Base-by-base conservation (phyloP, 345 rosid species). In the Murraya koenigii region DNA sequence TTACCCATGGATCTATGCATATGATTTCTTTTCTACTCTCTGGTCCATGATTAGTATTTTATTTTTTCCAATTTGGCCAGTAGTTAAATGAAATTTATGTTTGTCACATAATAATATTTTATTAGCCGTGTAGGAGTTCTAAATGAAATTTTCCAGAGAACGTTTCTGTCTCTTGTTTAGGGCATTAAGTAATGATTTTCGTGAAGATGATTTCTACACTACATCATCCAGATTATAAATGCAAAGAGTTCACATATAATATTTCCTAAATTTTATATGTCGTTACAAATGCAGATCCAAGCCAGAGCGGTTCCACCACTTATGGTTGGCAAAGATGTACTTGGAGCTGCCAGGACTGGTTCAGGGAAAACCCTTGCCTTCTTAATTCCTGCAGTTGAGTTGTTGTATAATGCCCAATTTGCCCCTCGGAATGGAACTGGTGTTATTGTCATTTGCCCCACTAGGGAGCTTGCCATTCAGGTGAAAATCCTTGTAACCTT, bases 391-490 rank as follows among this genome's bases (percentile, higher is more conserved):
- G 98, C 98, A 36, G 89, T 91, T 3, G 99, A 96, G 85, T 85
- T 94, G 89, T 81, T 96, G 64, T 85, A 80, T 78, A 90, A 89
- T 79, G 87, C 87, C 66, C 88, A 23, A 56, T 96, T 94, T 35
- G 32, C 89, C 71, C 93, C 98, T 79, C 88, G 92, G 76, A 93
- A 92, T 72, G 97, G 98, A 63, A 85, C 93, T 0, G 98, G 98
- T 71, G 94, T 91, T 62, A 81, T 96, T 13, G 94, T 96, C 75
- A 96, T 94, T 82, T 92, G 97, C 83, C 99, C 99, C 33, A 94
- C 98, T 26, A 91, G 98, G 72, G 98, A 96, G 84, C 99, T 96
- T 77, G 98, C 99, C 56, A 96, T 96, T 69, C 98, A 96, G 97
- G 99, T 96, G 19, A 80, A 66, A 54, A 25, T 47, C 32, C 44